These are phyloP conservation scores for Termitomyces sp. DNA, from an alignment of 768 basidiomycete species.

Conservation along the genomic window DNA sequence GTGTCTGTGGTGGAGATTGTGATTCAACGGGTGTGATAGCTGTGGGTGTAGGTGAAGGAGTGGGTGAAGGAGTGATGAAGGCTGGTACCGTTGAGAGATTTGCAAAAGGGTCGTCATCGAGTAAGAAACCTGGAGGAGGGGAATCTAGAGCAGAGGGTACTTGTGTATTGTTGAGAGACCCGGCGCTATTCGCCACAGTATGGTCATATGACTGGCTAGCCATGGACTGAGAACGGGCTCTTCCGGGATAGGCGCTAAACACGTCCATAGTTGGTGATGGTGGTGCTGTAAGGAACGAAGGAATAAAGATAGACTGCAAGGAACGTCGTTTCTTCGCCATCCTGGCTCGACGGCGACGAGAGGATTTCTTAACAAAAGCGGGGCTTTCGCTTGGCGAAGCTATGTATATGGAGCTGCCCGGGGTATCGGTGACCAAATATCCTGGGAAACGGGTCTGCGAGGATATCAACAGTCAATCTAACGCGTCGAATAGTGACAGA, in stretches of 20 bases:
- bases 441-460: not conserved
- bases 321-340: conserved; percentile 51
- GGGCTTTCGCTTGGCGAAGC: conserved; percentile 6
- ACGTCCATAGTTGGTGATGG: conserved; percentile 19
- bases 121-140: conserved; percentile 40
- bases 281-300: conserved; percentile 37
- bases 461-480: conserved; percentile 12
- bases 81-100: conserved; percentile 36
- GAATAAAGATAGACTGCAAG: conserved; percentile 45
- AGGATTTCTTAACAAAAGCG: conserved; percentile 2
- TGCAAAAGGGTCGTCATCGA: conserved; percentile 76
- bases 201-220: conserved; percentile 12
- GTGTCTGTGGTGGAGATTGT: conserved; percentile 13
- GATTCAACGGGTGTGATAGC: conserved; percentile 12
- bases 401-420: conserved; percentile 13
- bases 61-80: conserved; percentile 7
- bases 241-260: conserved; percentile 13
- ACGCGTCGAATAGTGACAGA: not conserved
- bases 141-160: conserved; percentile 19
- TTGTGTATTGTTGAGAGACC: conserved; percentile 16
- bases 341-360: conserved; percentile 15
- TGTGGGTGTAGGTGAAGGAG: conserved; percentile 5
- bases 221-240: conserved; percentile 21
- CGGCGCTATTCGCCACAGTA: conserved; percentile 1
- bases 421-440: conserved; percentile 1